Percentiles rank a stretch among this genome's conserved stretches.
These are phyloP conservation scores for Phytophthora rubi DNA, from an alignment of 352 stramenopile genomes.

Conservation along the genomic window DNA sequence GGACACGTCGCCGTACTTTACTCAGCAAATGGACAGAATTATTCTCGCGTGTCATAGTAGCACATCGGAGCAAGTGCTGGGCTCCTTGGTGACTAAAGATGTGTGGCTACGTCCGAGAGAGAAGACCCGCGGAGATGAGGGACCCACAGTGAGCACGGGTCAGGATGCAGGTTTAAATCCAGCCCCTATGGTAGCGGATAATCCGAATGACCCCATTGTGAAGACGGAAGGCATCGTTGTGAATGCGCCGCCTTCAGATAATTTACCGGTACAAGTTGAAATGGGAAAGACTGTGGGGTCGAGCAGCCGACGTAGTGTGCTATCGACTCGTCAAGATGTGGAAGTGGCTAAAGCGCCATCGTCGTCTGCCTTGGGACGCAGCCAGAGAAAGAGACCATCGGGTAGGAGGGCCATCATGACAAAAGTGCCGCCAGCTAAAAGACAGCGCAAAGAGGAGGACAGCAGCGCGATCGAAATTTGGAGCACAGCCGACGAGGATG, in stretches of 20 bases:
- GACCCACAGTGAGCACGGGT: background rate
- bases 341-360: background rate
- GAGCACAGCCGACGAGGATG: constrained; percentile 25
- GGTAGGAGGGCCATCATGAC: background rate
- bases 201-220: background rate
- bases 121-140: background rate
- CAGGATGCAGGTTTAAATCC: background rate
- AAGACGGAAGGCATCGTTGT: constrained; percentile 18
- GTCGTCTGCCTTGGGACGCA: background rate
- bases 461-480: constrained; percentile 8
- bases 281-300: background rate
- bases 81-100: constrained; percentile 55
- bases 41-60: background rate
- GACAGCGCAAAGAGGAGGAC: background rate
- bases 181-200: background rate
- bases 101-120: constrained; percentile 47
- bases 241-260: background rate
- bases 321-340: background rate
- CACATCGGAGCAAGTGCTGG: constrained; percentile 17
- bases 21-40: constrained; percentile 4
- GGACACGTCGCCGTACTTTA: constrained; percentile 2
- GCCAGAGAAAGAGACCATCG: background rate
- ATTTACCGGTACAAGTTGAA: constrained; percentile 1
- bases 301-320: background rate
- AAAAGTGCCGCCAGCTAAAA: background rate